These are phyloP conservation scores for Scheffersomyces stipitis DNA, from an alignment of 805 yeast genomes.

Conservation along the genomic window DNA sequence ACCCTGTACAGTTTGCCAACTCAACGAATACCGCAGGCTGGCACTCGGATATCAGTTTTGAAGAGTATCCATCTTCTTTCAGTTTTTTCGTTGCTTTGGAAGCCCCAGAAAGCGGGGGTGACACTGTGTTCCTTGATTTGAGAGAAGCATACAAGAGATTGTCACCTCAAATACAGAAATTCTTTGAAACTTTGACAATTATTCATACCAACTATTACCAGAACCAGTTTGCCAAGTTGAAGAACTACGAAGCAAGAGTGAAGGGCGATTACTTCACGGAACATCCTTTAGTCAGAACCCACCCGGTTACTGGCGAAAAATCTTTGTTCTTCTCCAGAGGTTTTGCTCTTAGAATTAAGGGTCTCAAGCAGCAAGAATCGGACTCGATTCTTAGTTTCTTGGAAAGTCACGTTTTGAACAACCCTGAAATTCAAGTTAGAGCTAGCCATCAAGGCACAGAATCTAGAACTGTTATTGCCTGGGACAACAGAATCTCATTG, in stretches of 20 bases:
- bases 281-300: constrained; percentile 29
- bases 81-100: constrained; percentile 25
- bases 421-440: constrained; percentile 26
- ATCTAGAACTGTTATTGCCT: constrained; percentile 21
- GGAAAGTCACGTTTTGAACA: constrained; percentile 19
- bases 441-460: constrained; percentile 24
- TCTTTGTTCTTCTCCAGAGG: constrained; percentile 20
- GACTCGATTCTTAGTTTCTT: constrained; percentile 20
- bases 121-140: constrained; percentile 24
- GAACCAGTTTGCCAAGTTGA: constrained; percentile 13
- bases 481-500: constrained; percentile 24
- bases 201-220: constrained; percentile 24
- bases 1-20: constrained; percentile 13
- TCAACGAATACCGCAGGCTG: constrained; percentile 12
- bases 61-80: constrained; percentile 24
- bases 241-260: constrained; percentile 14
- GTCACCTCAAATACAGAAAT: constrained; percentile 20
- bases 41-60: constrained; percentile 28
- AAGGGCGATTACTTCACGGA: constrained; percentile 21
- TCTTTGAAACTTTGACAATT: constrained; percentile 21
- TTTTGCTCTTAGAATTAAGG: constrained; percentile 21
- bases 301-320: constrained; percentile 28
- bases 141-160: constrained; percentile 26
- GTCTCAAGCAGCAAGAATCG: constrained; percentile 21
- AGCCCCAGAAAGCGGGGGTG: constrained; percentile 27